Evolutionary conservation across 1,284 basidiomycete genomes (phyloP).

Genomic region (Pascua sp.): DNA sequence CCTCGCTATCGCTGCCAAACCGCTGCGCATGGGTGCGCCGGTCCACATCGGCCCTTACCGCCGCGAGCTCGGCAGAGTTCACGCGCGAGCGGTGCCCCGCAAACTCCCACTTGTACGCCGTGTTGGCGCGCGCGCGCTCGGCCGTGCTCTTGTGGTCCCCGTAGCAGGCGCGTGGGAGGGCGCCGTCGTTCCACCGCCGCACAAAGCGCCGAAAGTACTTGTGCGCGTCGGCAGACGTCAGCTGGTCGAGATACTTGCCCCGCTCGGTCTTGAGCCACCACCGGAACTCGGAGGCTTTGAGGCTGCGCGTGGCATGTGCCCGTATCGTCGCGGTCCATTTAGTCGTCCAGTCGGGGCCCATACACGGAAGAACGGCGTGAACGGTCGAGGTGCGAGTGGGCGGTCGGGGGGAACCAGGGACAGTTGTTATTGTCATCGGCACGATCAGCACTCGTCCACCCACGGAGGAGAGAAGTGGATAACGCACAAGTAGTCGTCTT

Average conservation of each 20-base stretch:
- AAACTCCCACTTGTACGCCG: slow-evolving; percentile 45
- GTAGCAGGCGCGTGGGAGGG: slow-evolving; percentile 37
- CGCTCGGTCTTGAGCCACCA: slow-evolving; percentile 39
- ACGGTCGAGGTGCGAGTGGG: too few species aligned
- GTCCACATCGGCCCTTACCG: slow-evolving; percentile 12
- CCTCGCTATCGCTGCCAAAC: too few species aligned
- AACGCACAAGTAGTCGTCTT: slow-evolving; percentile 48
- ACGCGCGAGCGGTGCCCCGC: slow-evolving; percentile 28
- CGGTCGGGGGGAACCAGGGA: too few species aligned
- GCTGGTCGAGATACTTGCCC: slow-evolving; percentile 45
- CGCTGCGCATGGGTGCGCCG: slow-evolving; percentile 10
- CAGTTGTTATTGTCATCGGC: too few species aligned
- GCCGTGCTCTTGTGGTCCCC: slow-evolving; percentile 17
- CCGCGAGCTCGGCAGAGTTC: slow-evolving; percentile 21
- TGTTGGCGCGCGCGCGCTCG: slow-evolving; percentile 29
- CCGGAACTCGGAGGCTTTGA: slow-evolving; percentile 37
- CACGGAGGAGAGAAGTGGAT: neutral
- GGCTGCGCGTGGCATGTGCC: slow-evolving; percentile 7
- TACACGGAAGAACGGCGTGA: too few species aligned
- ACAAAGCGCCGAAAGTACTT: slow-evolving; percentile 49
- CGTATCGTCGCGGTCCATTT: too few species aligned
- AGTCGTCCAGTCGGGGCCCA: too few species aligned
- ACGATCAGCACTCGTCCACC: neutral
- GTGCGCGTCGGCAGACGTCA: slow-evolving; percentile 38
- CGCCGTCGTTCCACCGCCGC: slow-evolving; percentile 47